These are phyloP conservation scores for Eimeria sp. DNA, from an alignment of 169 alveolate species.

Conservation along the genomic window DNA sequence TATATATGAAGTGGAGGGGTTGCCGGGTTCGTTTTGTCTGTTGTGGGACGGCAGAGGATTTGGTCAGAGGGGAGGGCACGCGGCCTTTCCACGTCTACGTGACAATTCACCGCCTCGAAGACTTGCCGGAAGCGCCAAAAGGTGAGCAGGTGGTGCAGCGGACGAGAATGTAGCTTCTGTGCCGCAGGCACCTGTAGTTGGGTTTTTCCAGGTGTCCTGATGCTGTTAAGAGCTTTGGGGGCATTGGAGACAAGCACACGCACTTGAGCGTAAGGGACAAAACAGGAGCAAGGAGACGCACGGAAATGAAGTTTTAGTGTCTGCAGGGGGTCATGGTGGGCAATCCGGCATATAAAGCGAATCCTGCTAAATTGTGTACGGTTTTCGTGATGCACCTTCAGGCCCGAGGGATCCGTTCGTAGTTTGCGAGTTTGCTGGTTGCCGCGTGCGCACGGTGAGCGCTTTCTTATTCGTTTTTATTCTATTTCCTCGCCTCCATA, in stretches of 20 bases:
- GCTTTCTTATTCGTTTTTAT: background rate
- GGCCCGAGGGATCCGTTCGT: constrained; percentile 90
- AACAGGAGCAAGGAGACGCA: background rate
- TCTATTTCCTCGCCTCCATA: background rate
- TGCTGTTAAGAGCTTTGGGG: background rate
- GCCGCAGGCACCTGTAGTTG: background rate
- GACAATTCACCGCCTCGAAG: constrained; percentile 69
- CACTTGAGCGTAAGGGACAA: background rate
- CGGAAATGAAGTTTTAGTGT: background rate
- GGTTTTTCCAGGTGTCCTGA: background rate
- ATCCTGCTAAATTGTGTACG: background rate
- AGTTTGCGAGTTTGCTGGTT: constrained; percentile 94
- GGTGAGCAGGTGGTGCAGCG: background rate
- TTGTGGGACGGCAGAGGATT: constrained; percentile 43
- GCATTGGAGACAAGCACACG: background rate
- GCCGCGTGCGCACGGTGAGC: constrained; percentile 90
- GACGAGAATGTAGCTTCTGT: background rate
- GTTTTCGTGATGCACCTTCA: constrained; percentile 26
- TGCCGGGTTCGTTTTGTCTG: background rate
- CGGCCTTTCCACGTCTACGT: constrained; percentile 86
- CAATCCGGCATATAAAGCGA: background rate
- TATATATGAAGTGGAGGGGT: background rate
- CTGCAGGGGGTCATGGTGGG: background rate
- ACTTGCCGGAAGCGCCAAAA: constrained; percentile 45
- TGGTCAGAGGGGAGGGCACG: constrained; percentile 57